Evolutionary conservation across 345 rosid genomes (phyloP).

Genomic region (Lepidium aucheri): DNA sequence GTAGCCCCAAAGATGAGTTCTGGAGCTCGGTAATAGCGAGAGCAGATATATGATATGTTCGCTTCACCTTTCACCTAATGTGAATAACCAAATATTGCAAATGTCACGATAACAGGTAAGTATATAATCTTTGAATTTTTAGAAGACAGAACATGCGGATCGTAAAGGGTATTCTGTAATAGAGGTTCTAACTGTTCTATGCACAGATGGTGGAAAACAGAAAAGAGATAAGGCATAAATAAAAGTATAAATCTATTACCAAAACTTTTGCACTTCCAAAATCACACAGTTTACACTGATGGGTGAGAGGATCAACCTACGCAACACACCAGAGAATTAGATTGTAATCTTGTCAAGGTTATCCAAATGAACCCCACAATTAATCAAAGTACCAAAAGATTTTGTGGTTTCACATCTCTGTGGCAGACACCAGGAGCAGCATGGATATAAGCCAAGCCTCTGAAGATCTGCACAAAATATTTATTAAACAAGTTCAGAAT

Average conservation of each 20-base stretch:
- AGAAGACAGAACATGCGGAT: background rate
- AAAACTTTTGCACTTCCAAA: constrained; percentile 83
- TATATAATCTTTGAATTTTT: background rate
- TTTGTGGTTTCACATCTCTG: constrained; percentile 93
- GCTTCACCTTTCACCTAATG: constrained; percentile 70
- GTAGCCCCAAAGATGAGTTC: constrained; percentile 81
- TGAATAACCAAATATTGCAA: background rate
- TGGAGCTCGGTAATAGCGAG: constrained; percentile 85
- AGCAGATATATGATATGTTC: constrained; percentile 77
- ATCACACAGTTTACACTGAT: constrained; percentile 77
- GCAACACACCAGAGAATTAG: background rate
- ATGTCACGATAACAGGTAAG: background rate
- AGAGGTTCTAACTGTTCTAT: background rate
- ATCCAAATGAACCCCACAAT: background rate
- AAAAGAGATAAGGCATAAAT: background rate
- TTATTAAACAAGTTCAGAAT: constrained; percentile 11
- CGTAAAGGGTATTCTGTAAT: too few species aligned
- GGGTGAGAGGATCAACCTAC: constrained; percentile 78
- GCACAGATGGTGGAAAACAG: background rate
- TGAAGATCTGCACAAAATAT: constrained; percentile 53
- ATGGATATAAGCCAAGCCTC: constrained; percentile 58
- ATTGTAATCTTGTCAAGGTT: background rate
- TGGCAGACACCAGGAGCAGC: constrained; percentile 76
- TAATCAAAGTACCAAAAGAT: constrained; percentile 57
- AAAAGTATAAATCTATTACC: constrained; percentile 30